Percentiles rank a stretch among this genome's conserved stretches.
These are phyloP conservation scores for Suillus subluteus DNA, from an alignment of 768 basidiomycete species.

Conservation along the genomic window DNA sequence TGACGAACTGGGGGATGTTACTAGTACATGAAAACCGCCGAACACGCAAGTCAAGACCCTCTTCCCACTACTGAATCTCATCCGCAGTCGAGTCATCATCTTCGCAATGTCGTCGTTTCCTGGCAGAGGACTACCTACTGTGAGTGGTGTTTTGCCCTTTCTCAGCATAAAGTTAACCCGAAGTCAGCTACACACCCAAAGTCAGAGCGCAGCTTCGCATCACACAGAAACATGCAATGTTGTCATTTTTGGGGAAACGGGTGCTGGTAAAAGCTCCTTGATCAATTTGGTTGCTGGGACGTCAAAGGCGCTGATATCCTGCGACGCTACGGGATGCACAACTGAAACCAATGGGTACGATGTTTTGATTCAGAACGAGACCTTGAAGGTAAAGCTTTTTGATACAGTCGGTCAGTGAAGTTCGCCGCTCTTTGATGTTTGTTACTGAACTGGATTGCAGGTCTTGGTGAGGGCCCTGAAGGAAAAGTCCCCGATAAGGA, in stretches of 20 bases:
- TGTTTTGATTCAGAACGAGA: background rate
- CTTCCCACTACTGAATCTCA: background rate
- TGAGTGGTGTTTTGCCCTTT: background rate
- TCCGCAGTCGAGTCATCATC: background rate
- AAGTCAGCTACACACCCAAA: background rate
- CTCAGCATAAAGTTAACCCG: background rate
- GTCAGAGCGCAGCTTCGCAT: background rate
- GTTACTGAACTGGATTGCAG: constrained; percentile 10
- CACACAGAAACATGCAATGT: constrained; percentile 25
- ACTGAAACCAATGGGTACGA: constrained; percentile 15
- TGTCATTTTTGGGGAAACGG: constrained; percentile 32
- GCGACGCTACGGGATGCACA: constrained; percentile 29
- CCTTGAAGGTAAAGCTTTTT: constrained; percentile 26
- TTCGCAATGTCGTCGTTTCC: background rate
- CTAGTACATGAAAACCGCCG: background rate
- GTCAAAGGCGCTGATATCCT: constrained; percentile 25
- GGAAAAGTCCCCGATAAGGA: constrained; percentile 30
- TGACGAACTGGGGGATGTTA: background rate
- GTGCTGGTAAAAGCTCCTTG: constrained; percentile 34
- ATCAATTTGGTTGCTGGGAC: constrained; percentile 32
- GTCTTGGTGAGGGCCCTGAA: constrained; percentile 34
- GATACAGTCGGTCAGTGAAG: constrained; percentile 27
- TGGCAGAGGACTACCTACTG: background rate
- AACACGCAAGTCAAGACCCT: background rate
- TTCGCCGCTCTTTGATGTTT: background rate